A percentile compares a stretch with the other conserved stretches of the same genome.
Evolutionary conservation across 169 alveolate genomes (phyloP).

Genomic region (Haemoproteus tartakovskyi): DNA sequence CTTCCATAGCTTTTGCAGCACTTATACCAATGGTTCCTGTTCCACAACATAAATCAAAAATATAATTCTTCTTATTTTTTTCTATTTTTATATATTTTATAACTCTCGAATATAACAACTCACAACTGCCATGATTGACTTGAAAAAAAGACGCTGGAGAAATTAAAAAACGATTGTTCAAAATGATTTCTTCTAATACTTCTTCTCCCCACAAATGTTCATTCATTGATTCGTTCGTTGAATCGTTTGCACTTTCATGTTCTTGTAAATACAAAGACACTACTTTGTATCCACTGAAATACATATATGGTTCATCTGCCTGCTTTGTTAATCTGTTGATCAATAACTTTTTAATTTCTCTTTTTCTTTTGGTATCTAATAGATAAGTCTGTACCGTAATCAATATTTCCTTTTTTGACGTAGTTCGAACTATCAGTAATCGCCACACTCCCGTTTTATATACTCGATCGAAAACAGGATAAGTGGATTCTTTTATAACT

Average conservation of each 20-base stretch:
- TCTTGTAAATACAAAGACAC: slow-evolving; percentile 53
- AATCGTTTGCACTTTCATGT: slow-evolving; percentile 56
- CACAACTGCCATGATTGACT: slow-evolving; percentile 59
- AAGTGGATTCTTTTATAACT: slow-evolving; percentile 44
- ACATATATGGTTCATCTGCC: slow-evolving; percentile 32
- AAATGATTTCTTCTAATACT: slow-evolving; percentile 38
- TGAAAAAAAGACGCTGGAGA: slow-evolving; percentile 67
- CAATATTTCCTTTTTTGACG: slow-evolving; percentile 48
- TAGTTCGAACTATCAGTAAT: slow-evolving; percentile 35
- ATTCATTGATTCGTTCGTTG: slow-evolving; percentile 34
- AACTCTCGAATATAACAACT: slow-evolving; percentile 40
- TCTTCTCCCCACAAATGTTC: slow-evolving; percentile 66
- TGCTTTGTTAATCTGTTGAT: slow-evolving; percentile 50
- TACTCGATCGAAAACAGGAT: slow-evolving; percentile 60
- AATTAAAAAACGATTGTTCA: slow-evolving; percentile 44
- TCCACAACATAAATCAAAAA: slow-evolving; percentile 66
- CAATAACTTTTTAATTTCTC: slow-evolving; percentile 44
- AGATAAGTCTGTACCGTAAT: slow-evolving; percentile 56
- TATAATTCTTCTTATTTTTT: slow-evolving; percentile 22
- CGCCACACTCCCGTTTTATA: slow-evolving; percentile 65
- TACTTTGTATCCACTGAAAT: slow-evolving; percentile 28
- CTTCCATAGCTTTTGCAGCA: slow-evolving; percentile 45
- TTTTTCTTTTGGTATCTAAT: slow-evolving; percentile 46
- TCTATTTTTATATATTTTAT: slow-evolving; percentile 36
- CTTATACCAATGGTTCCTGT: slow-evolving; percentile 64